Evolutionary conservation across 2,329 filamentous ascomycete species (phyloP), one percentile per base, ranked within the genome.

Genomic region (Trichothecium sympodiale): DNA sequence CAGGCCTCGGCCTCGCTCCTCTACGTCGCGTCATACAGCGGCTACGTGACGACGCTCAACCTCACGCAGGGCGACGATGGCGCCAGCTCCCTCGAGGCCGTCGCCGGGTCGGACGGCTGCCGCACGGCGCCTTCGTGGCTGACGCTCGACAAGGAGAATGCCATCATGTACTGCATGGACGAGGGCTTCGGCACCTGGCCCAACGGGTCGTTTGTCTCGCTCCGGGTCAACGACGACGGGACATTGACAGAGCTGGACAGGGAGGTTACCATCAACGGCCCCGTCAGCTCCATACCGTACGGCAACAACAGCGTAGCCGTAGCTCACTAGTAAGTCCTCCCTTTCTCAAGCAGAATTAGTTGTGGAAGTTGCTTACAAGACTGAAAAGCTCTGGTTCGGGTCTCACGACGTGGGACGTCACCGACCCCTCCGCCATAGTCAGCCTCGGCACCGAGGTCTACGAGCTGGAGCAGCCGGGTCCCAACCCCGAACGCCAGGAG

Each of bases 41-140:
- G 67, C 38, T 57, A 54, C 31, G 48, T 72, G 43, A 66, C 63
- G 15, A 67, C 65, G n/a, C 56, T 71, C 34, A 59, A 63, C 41
- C 50, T 69, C 38, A 60, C 51, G 37, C 39, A 52, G 37, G 18
- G 14, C 1, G 44, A 42, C 36, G 32, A 42, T 40, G 45, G 43
- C 43, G 38, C 45, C 37, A 46, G 52, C 41, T 47, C 47, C 37
- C 61, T 77, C 40, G 53, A 59, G 44, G 48, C 54, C 15, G 52
- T 68, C 14, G 61, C 61, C 35, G 53, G 54, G 3, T 61, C 60
- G 16, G 60, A 58, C 35, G 59, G 56, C 25, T 80, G 75, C 52
- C 69, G 62, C 8, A 53, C 59, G 2, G 69, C 65, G 40, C 70
- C 77, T 5, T 69, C 73, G 9, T 82, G 77, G 75, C 56, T 81